Base-by-base conservation (phyloP, 805 yeast genomes). In the Schwanniomyces yamadae region DNA sequence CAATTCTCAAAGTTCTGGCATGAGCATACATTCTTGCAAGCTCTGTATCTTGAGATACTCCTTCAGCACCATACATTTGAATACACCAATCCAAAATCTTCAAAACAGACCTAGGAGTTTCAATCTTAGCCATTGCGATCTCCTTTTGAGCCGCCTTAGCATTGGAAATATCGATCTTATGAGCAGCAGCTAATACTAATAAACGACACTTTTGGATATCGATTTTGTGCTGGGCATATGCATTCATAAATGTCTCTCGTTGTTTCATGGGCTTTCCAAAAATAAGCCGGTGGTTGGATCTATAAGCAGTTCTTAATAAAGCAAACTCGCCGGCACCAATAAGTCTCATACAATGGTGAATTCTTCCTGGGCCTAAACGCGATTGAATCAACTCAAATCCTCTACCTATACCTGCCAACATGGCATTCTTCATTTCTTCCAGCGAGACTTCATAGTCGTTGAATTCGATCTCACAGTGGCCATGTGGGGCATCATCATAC, bases 401-500 rank as follows among this genome's bases (percentile, higher is more conserved):
- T 37, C 70, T 67, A 18, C 85, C 84, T 11, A 37, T 54, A 18
- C 59, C 66, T 7, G 71, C 71, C 37, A 71, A 59, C 1, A 73
- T 50, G 15, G 41, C 48, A 37, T 76, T 60, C n/a, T 59, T 52
- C 54, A 65, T 72, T 34, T 70, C 65, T 6, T 66, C 70, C 14
- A 43, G 47, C 3, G 77, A 71, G 7, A 79, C 67, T 34, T 66
- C 75, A 41, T 65, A 72, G 48, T 73, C 60, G 22, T 63, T 56
- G 53, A 80, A 80, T 32, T 55, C 63, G 36, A 80, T 67, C 51
- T 79, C 84, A 61, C 75, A 74, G 50, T 80, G 84, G n/a, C 85
- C 85, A 52, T 79, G 84, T 4, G 85, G 85, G 18, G 84, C 83
- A 50, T 79, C 84, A 49, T 79, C 84, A 44, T 68, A 77, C 3